A percentile compares a stretch with the other conserved stretches of the same genome.
phyloP scores from a whole-genome alignment of 352 stramenopile species.

The Globisporangium okanoganense region DNA sequence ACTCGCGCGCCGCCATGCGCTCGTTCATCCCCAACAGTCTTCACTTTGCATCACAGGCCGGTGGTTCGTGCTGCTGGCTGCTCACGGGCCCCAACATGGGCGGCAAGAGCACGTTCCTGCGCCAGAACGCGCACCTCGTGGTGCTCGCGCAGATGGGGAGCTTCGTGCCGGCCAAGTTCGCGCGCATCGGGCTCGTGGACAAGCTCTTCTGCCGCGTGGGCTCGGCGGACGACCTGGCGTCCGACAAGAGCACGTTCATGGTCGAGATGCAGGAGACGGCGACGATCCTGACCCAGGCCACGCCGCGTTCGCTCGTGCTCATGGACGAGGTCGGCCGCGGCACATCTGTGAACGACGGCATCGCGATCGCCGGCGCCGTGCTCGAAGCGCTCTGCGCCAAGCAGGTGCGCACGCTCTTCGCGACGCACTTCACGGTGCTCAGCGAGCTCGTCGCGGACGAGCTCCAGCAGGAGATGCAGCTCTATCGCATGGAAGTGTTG shows the following conservation, averaged over 20 bases:
- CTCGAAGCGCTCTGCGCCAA: slow-evolving; percentile 63
- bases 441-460: slow-evolving; percentile 29
- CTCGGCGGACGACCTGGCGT: slow-evolving; percentile 74
- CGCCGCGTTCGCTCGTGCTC: slow-evolving; percentile 72
- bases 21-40: slow-evolving; percentile 76
- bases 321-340: slow-evolving; percentile 87
- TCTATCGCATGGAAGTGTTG: slow-evolving; percentile 72
- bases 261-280: slow-evolving; percentile 87
- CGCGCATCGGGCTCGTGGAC: slow-evolving; percentile 66
- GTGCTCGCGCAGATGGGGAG: slow-evolving; percentile 79
- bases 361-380: slow-evolving; percentile 76
- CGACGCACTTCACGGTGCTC: slow-evolving; percentile 82
- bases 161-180: slow-evolving; percentile 76
- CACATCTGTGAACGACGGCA: slow-evolving; percentile 72
- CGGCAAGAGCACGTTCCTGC: slow-evolving; percentile 84
- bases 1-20: slow-evolving; percentile 36
- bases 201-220: slow-evolving; percentile 83
- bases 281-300: slow-evolving; percentile 72
- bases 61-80: slow-evolving; percentile 66
- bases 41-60: slow-evolving; percentile 28
- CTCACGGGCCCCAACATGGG: slow-evolving; percentile 89
- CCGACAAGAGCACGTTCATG: slow-evolving; percentile 84
- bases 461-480: slow-evolving; percentile 35
- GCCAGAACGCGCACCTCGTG: slow-evolving; percentile 73
- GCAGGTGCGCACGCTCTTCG: slow-evolving; percentile 67